Evolutionary conservation across 176 grass and related monocot genomes (phyloP).

Genomic region (Oryza nivara): DNA sequence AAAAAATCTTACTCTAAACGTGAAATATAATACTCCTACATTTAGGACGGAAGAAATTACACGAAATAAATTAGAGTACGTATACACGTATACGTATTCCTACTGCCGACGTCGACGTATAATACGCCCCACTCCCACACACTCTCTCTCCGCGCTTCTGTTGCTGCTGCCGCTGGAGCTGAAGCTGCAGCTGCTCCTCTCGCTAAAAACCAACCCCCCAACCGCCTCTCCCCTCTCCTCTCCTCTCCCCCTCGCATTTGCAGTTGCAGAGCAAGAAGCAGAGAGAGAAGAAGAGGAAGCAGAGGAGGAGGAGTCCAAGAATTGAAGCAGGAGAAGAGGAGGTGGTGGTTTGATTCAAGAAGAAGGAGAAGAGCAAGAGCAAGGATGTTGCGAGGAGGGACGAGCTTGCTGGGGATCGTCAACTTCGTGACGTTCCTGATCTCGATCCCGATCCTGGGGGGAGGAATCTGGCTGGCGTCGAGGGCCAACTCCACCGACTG

Average conservation of each 20-base stretch:
- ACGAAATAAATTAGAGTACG: too few relatives aligned
- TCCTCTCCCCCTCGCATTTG: not conserved
- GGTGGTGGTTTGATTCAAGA: not conserved
- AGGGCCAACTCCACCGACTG: constrained; percentile 82
- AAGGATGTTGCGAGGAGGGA: constrained; percentile 72
- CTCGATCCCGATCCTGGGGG: constrained; percentile 84
- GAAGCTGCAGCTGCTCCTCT: constrained; percentile 8
- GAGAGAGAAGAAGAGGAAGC: not conserved
- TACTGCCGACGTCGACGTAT: not conserved
- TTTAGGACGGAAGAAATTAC: too few relatives aligned
- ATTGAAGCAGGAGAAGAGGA: too few relatives aligned
- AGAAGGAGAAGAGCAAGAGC: constrained; percentile 8
- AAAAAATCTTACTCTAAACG: too few relatives aligned
- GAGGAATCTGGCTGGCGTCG: constrained; percentile 86
- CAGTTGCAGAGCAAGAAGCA: not conserved
- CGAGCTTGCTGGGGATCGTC: constrained; percentile 60
- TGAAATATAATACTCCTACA: too few relatives aligned
- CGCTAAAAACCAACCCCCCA: constrained; percentile 25
- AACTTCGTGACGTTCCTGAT: constrained; percentile 93
- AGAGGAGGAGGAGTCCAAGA: not conserved
- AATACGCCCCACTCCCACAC: not conserved
- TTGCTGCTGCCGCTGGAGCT: not conserved
- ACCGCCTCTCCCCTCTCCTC: not conserved
- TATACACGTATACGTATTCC: not conserved
- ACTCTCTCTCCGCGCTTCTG: not conserved